Base-by-base conservation (phyloP, 2,329 filamentous ascomycete species). In the Arthrobotrys conoides region DNA sequence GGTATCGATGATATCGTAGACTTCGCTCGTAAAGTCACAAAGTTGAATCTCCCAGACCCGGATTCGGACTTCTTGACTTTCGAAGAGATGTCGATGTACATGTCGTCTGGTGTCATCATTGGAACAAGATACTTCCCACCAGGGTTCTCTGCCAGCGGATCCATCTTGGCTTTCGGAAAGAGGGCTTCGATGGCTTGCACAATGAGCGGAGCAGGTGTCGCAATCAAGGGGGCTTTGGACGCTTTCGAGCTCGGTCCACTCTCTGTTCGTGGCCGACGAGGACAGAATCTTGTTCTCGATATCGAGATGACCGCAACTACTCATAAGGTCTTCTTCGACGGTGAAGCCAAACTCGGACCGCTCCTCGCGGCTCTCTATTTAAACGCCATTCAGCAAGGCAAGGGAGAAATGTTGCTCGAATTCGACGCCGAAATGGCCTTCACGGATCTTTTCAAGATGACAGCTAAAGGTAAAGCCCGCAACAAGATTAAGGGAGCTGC, bases 61-160 rank as follows among this genome's bases (percentile, higher is more conserved):
- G 61, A 65, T 49, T 48, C 61, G 33, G 61, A 65, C 20, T 65
- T 65, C 61, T 49, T 65, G 41, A 33, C 61, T 16, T 65, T 65
- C 44, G 61, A 65, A 41, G 61, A 65, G 16, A 49, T 65, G 61
- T 65, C 61, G 9, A 33, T 65, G 14, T 65, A 65, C 24, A 65
- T 65, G 61, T 65, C 61, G 6, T 65, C 61, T 22, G 61, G 61
- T 36, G 61, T 65, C 16, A 49, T 41, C 8, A 65, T 65, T 18
- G 61, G 61, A 12, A 65, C 61, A 36, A 65, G 61, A 51, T 65
- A 65, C 61, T 51, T 65, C 44, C 61, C 61, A 24, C 61, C 61
- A 33, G 61, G 61, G 8, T 65, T 65, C 61, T 65, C 61, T 22
- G 61, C 61, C 30, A 65, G 61, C 12, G 61, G 61, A 49, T 65